Percentiles rank a stretch among this genome's conserved stretches.
Conservation (phyloP, 768 basidiomycete genomes). For the Coprinopsis cinerea region DNA sequence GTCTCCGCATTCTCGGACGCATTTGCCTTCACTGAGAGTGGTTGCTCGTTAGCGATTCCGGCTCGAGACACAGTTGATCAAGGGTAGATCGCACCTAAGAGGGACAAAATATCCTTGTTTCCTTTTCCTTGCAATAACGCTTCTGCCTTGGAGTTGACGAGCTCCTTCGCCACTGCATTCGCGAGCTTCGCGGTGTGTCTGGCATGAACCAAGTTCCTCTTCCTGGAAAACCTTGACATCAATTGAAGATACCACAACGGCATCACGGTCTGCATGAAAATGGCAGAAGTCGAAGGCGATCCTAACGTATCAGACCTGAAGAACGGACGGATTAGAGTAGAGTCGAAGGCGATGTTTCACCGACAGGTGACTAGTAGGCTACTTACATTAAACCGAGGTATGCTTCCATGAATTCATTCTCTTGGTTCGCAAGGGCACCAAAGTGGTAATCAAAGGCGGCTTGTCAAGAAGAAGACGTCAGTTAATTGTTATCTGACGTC, state of each 20-base stretch:
- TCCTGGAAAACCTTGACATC: slow-evolving; percentile 41
- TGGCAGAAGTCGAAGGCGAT: slow-evolving; percentile 37
- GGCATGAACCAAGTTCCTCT: slow-evolving; percentile 39
- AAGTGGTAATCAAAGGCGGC: slow-evolving; percentile 55
- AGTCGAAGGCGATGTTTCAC: background rate
- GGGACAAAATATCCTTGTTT: slow-evolving; percentile 48
- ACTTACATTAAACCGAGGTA: slow-evolving; percentile 46
- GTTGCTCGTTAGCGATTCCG: background rate
- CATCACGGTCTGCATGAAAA: slow-evolving; percentile 45
- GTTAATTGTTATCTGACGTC: background rate
- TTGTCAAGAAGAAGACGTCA: slow-evolving; percentile 13
- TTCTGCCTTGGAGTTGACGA: slow-evolving; percentile 43
- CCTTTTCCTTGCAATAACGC: slow-evolving; percentile 43
- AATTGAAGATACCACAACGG: slow-evolving; percentile 40
- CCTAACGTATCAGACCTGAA: slow-evolving; percentile 45
- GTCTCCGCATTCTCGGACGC: slow-evolving; percentile 37
- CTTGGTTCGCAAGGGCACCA: slow-evolving; percentile 40
- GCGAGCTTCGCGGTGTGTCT: slow-evolving; percentile 39
- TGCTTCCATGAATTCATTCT: slow-evolving; percentile 49
- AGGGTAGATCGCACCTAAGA: slow-evolving; percentile 38
- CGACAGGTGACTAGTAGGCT: background rate
- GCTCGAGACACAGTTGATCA: background rate
- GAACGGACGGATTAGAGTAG: background rate
- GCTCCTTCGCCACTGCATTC: slow-evolving; percentile 37
- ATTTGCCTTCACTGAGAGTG: slow-evolving; percentile 45